Conservation (phyloP, 495 filamentous ascomycete genomes). For the Tuber brumale region DNA sequence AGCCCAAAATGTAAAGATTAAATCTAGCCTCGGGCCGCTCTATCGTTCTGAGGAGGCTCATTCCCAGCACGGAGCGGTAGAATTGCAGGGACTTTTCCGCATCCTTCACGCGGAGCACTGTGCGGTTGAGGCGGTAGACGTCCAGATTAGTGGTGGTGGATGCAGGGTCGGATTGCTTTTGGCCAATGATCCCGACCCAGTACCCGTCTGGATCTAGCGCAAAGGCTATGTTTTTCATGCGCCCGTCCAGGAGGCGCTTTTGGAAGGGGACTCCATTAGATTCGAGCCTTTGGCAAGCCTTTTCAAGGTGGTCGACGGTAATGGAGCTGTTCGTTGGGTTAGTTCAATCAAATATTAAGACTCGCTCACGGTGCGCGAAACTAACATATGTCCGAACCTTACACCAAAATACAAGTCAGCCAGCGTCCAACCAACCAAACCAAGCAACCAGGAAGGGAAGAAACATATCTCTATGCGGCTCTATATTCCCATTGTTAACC, state of each 20-base stretch:
- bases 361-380: not conserved
- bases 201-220: conserved; percentile 89
- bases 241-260: conserved; percentile 83
- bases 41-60: conserved; percentile 65
- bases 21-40: conserved; percentile 68
- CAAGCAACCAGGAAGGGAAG: not conserved
- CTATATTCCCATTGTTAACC: conserved; percentile 80
- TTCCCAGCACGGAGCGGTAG: conserved; percentile 85
- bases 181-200: conserved; percentile 55
- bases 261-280: conserved; percentile 87
- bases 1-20: conserved; percentile 90
- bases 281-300: conserved; percentile 78
- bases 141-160: conserved; percentile 35
- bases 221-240: conserved; percentile 86
- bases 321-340: conserved; percentile 54
- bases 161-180: conserved; percentile 53
- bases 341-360: conserved; percentile 9
- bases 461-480: conserved; percentile 54
- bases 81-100: conserved; percentile 75
- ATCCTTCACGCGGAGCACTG: conserved; percentile 94
- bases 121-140: conserved; percentile 55
- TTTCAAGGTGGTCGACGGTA: conserved; percentile 82
- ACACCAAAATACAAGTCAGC: conserved; percentile 35
- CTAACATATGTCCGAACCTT: conserved; percentile 71
- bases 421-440: conserved; percentile 7